Evolutionary conservation across 148 eudicot genomes (phyloP), one percentile per base, ranked within the genome.

Genomic region (Pouteria glomerata): DNA sequence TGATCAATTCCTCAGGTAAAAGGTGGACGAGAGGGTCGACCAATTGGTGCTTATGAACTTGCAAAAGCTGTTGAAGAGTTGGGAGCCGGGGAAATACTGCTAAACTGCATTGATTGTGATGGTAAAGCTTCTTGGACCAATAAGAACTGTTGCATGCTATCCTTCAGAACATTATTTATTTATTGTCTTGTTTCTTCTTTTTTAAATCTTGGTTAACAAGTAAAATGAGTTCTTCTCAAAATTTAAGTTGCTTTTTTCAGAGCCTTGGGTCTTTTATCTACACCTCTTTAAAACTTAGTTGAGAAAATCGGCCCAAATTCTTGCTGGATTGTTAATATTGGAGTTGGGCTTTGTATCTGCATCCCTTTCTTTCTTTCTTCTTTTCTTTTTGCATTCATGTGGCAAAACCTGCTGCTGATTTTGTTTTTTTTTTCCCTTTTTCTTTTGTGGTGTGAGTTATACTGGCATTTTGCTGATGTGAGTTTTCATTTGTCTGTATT

Each of bases 1-100:
- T 66, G 26, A 66, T 14, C 26, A 66, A 47, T 66, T 48, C 16
- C 70, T 7, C 71, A 95, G 99, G 97, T 95, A 24, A 90, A 82
- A 86, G 99, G 99, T 73, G 99, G 99, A 53, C 80, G 99, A 73
- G 99, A 91, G 81, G 92, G 94, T 71, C 88, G 99, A 27, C 92
- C 85, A 65, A 90, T 95, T 63, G 97, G 99, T 78, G 99, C 99
- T 34, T 92, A 92, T 83, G 99, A 95, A 86, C 94, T 95, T 77
- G 98, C 98, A 61, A 95, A 85, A 88, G 97, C 96, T 72, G 98
- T 91, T 69, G 96, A 95, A 76, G 96, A 88, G 74, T 76, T 95
- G 79, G 99, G 99, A 62, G 99, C 99, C 68, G 99, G 99, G 57
- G 99, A 95, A 83, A 91, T 95, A 69, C 77, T 95, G 67, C 89